Base-by-base conservation (phyloP, 371 early-diverging fungal species). In the Agmasoma carcini region DNA sequence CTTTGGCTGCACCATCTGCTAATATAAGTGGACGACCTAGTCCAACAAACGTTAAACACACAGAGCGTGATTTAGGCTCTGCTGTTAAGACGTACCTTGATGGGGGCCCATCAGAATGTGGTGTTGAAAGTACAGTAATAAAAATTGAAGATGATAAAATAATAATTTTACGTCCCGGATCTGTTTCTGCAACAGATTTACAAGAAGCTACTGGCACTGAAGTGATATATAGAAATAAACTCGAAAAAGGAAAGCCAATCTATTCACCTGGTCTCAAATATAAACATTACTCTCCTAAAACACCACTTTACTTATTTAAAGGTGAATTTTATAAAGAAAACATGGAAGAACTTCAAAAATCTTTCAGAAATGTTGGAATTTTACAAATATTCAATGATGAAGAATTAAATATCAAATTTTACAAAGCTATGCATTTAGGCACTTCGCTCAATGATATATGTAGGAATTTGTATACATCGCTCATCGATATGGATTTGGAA, bases 231-330 rank as follows among this genome's bases (percentile, higher is more conserved):
- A 62, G 33, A 22, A 61, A 47, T 19, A 48, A 49, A 17, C 1
- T 25, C 2, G 25, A 23, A 19, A 36, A 54, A 4, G 46, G 11
- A 4, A 31, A 49, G 6, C 22, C 7, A 68, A 85, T 90, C 0
- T 84, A 85, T 0, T 89, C 91, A 14, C 98, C 96, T 4, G 98
- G 98, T 1, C 91, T 89, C 87, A 93, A 96, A 73, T 96, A 96
- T 64, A 81, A 88, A 23, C 96, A 96, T 77, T 98, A 98, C 69
- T 83, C 90, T 4, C 96, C 96, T 1, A 52, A 36, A 5, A 49
- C 52, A n/a, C 53, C 58, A 26, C 38, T 75, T 19, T 41, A 51
- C 22, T 56, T 72, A 48, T 39, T 72, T 17, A 55, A 25, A 33
- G 66, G 63, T 11, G 12, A 11, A 14, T 26, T n/a, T 26, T 41